These are phyloP conservation scores for Yamadazyma philogaea DNA, from an alignment of 805 yeast species.

Conservation along the genomic window DNA sequence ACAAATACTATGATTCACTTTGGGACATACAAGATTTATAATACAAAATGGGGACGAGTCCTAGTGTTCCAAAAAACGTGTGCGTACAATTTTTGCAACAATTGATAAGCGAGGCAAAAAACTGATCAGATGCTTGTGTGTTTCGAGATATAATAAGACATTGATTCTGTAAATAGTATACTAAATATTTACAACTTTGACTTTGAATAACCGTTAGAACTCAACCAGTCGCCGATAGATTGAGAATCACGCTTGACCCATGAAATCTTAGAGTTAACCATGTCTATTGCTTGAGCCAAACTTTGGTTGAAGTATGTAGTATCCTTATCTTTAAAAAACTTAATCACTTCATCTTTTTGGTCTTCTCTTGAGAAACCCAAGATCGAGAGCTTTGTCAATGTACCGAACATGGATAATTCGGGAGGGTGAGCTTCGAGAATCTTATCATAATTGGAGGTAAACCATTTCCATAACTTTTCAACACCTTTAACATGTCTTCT, in stretches of 20 bases:
- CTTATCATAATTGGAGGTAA: conserved; percentile 67
- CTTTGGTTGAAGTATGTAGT: conserved; percentile 65
- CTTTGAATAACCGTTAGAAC: conserved; percentile 28
- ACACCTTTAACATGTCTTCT: conserved; percentile 62
- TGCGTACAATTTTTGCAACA: conserved; percentile 17
- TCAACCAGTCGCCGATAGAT: conserved; percentile 49
- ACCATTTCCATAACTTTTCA: conserved; percentile 71
- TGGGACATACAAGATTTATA: too few species aligned
- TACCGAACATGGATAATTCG: conserved; percentile 73
- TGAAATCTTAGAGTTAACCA: conserved; percentile 50
- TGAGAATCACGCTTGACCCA: conserved; percentile 58
- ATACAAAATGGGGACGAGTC: too few species aligned
- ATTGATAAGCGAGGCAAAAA: too few species aligned
- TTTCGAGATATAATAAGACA: too few species aligned
- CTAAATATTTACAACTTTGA: conserved; percentile 5
- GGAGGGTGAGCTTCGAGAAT: conserved; percentile 71
- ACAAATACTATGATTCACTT: too few species aligned
- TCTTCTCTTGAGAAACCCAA: conserved; percentile 57
- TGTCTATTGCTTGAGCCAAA: conserved; percentile 63
- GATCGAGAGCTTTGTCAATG: conserved; percentile 62
- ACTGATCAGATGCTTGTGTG: too few species aligned
- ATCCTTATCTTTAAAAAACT: conserved; percentile 50
- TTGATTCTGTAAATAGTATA: conserved; percentile 10
- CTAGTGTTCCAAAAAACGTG: conserved; percentile 18
- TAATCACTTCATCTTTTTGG: conserved; percentile 48